Evolutionary conservation across 768 basidiomycete genomes (phyloP), one percentile per base, ranked within the genome.

Genomic region (Mycena haematopus): DNA sequence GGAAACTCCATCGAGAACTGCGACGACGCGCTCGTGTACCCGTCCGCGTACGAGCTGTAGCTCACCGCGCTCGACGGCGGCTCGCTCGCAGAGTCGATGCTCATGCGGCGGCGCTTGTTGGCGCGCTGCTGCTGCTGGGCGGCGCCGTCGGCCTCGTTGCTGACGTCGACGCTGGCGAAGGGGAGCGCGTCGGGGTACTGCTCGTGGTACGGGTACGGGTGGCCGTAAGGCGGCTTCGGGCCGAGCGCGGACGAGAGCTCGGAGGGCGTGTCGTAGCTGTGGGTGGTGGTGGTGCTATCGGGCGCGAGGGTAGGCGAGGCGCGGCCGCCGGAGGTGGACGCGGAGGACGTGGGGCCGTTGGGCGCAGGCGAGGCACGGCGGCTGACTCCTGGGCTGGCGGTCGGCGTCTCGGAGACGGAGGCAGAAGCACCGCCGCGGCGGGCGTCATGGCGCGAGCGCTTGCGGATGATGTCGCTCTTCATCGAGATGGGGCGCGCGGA

Each of bases 391-490:
- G 90, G 91, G 69, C 87, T 90, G 4, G 86, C 89, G 7, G 92
- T 91, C 0, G 89, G 88, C 0, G 89, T 90, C 62, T 91, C 89
- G 51, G 87, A 82, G 52, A 62, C 58, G 31, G 65, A 58, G 52
- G 52, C 47, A 22, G 73, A 45, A 78, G 77, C 78, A 17, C 82
- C 83, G 56, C 77, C 68, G 21, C 89, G 84, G 36, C 90, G 85
- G 22, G 89, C 88, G 62, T 93, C 91, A 67, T 93, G 91, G 1
- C 92, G 81, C 2, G 92, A 91, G 42, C 93, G 88, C 72, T 94
- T 94, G 63, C 92, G 90, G 67, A 95, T 92, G 36, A 93, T 87
- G 65, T 95, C 93, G 5, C 91, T 93, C 73, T 94, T 94, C 92
- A 95, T 94, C 9, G 90, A 92, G 63, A 93, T 92, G 2, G 93